phyloP scores from a whole-genome alignment of 1,139 yeast species.

The Casaregolazyma suthepensis region DNA sequence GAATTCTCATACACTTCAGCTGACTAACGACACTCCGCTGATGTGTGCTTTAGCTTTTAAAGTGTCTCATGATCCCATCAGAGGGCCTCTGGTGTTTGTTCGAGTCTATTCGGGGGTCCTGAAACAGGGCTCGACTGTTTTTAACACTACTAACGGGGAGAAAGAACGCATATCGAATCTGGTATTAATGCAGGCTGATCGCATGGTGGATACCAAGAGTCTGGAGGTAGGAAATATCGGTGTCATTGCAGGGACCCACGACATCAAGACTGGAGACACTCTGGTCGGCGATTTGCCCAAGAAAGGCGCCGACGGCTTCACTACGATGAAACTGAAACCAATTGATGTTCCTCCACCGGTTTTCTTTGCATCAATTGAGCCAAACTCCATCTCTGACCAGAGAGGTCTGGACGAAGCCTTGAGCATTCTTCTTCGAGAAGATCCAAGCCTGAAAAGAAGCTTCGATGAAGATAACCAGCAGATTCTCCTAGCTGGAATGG shows the following conservation, averaged over 20 bases:
- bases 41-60: conserved; percentile 87
- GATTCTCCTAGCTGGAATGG: conserved; percentile 88
- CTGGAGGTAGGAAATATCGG: conserved; percentile 82
- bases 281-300: conserved; percentile 51
- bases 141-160: conserved; percentile 66
- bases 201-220: conserved; percentile 60
- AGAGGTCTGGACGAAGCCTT: conserved; percentile 64
- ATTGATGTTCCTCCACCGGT: conserved; percentile 89
- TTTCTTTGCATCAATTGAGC: conserved; percentile 80
- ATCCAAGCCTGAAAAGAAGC: conserved; percentile 62
- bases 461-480: conserved; percentile 87
- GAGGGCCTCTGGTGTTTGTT: conserved; percentile 81
- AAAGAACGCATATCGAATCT: conserved; percentile 62
- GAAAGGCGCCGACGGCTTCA: conserved; percentile 39
- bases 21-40: conserved; percentile 51
- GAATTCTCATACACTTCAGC: conserved; percentile 39
- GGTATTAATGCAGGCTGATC: conserved; percentile 83
- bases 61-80: conserved; percentile 71
- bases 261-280: conserved; percentile 86
- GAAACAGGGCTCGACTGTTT: conserved; percentile 52
- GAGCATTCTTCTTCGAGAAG: conserved; percentile 65
- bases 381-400: conserved; percentile 74
- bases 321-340: conserved; percentile 52
- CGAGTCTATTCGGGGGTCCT: conserved; percentile 82
- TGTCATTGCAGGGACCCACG: conserved; percentile 72